Conservation (phyloP, 2,329 filamentous ascomycete species). For the Penicillium italicum region DNA sequence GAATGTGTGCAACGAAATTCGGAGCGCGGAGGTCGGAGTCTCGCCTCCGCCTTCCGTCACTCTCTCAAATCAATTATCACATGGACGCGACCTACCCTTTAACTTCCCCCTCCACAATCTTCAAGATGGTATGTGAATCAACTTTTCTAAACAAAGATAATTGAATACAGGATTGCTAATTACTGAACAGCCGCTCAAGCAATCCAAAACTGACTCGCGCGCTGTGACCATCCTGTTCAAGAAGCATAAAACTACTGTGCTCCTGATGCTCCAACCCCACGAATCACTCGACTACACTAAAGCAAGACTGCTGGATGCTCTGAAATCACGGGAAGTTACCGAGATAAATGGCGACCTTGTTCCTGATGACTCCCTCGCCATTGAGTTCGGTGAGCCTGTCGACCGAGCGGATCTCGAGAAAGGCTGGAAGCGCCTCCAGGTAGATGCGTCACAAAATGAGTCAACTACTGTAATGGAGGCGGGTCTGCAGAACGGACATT, state of each 20-base stretch:
- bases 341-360: conserved; percentile 39
- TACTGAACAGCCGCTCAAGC: conserved; percentile 13
- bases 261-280: conserved; percentile 61
- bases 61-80: neutral
- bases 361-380: conserved; percentile 40
- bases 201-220: conserved; percentile 40
- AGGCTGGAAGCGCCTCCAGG: conserved; percentile 48
- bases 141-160: neutral
- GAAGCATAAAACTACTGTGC: conserved; percentile 66
- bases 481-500: conserved; percentile 30
- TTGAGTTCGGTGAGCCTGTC: conserved; percentile 48
- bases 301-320: conserved; percentile 54
- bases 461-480: conserved; percentile 27
- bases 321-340: conserved; percentile 46
- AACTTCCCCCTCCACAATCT: neutral
- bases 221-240: conserved; percentile 68
- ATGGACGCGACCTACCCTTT: neutral
- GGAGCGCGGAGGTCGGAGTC: conserved; percentile 5
- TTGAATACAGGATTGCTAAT: neutral
- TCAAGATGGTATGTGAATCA: conserved; percentile 13
- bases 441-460: conserved; percentile 22
- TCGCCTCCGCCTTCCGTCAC: conserved; percentile 19
- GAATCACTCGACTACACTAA: conserved; percentile 58
- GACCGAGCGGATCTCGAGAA: conserved; percentile 49
- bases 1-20: conserved; percentile 4